Evolutionary conservation across 2,329 filamentous ascomycete species (phyloP).

Genomic region (Beauveria sp.): DNA sequence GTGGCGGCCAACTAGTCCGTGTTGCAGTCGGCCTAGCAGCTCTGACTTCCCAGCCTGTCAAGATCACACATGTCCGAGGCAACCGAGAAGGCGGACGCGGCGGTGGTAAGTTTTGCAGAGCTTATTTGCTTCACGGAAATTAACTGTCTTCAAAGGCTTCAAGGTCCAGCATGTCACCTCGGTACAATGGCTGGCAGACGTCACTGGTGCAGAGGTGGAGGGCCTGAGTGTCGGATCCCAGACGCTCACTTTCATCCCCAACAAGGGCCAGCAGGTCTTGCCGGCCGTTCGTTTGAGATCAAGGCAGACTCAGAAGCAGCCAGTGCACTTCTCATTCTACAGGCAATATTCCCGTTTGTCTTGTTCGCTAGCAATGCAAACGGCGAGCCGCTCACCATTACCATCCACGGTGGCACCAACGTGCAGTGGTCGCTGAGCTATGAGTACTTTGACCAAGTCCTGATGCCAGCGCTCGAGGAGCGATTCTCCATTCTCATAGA

Average conservation of each 20-base stretch:
- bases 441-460: slow-evolving; percentile 55
- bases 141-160: slow-evolving; percentile 34
- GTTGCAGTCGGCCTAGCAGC: slow-evolving; percentile 49
- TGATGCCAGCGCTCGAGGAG: slow-evolving; percentile 45
- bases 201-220: slow-evolving; percentile 41
- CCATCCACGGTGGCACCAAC: slow-evolving; percentile 54
- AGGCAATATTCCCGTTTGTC: slow-evolving; percentile 51
- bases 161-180: slow-evolving; percentile 54
- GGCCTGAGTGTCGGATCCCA: slow-evolving; percentile 45
- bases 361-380: slow-evolving; percentile 42
- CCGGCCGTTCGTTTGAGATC: slow-evolving; percentile 39
- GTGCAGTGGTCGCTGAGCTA: slow-evolving; percentile 49
- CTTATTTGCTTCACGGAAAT: not conserved
- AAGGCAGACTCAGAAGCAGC: slow-evolving; percentile 42
- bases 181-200: slow-evolving; percentile 45
- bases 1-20: slow-evolving; percentile 54
- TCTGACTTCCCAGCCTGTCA: slow-evolving; percentile 44
- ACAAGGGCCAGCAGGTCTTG: slow-evolving; percentile 30
- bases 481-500: slow-evolving; percentile 42
- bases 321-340: slow-evolving; percentile 50
- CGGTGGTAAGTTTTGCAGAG: slow-evolving; percentile 19
- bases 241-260: slow-evolving; percentile 40
- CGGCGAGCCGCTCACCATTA: slow-evolving; percentile 38
- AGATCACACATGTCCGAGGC: slow-evolving; percentile 47
- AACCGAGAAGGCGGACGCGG: slow-evolving; percentile 33